Percentiles rank a stretch among this genome's conserved stretches.
These are phyloP conservation scores for Physcomitrellopsis africana DNA, from an alignment of 225 moss, liverwort and hornwort genomes.

Conservation along the genomic window DNA sequence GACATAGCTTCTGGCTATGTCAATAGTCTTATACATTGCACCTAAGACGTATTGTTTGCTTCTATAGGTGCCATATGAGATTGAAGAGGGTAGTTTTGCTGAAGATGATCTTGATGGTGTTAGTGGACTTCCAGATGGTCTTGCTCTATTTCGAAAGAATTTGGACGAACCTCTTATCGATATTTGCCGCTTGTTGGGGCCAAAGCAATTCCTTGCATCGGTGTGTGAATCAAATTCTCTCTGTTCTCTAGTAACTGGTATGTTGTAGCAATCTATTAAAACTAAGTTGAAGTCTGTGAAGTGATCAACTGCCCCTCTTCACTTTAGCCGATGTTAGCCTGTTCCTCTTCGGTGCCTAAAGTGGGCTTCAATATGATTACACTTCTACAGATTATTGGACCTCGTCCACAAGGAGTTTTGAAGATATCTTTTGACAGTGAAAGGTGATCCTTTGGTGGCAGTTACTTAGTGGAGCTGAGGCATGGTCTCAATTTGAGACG, in stretches of 20 bases:
- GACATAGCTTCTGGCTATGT: slow-evolving; percentile 18
- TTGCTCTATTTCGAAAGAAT: slow-evolving; percentile 84
- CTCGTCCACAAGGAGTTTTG: slow-evolving; percentile 51
- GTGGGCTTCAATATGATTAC: slow-evolving; percentile 34
- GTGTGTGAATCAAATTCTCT: slow-evolving; percentile 43
- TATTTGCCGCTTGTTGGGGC: slow-evolving; percentile 88
- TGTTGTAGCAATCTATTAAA: slow-evolving; percentile 24
- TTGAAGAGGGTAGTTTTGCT: slow-evolving; percentile 64
- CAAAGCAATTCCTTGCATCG: slow-evolving; percentile 79
- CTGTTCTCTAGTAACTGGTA: slow-evolving; percentile 26
- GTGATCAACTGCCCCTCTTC: slow-evolving; percentile 19
- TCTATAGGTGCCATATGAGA: slow-evolving; percentile 62
- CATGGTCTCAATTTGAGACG: slow-evolving; percentile 79
- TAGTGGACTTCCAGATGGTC: slow-evolving; percentile 91
- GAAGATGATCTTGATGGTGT: slow-evolving; percentile 86
- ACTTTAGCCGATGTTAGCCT: slow-evolving; percentile 22
- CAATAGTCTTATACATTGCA: slow-evolving; percentile 20
- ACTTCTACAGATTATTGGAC: slow-evolving; percentile 59
- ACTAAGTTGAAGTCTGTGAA: slow-evolving; percentile 11
- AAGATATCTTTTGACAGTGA: slow-evolving; percentile 61
- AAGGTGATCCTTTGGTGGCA: slow-evolving; percentile 73
- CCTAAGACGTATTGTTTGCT: slow-evolving; percentile 24
- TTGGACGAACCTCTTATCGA: slow-evolving; percentile 90
- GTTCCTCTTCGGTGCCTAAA: neutral
- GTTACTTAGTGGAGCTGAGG: slow-evolving; percentile 91